Evolutionary conservation across 164 flowering plant species (phyloP).

Genomic region (Umbilicus rupestris): DNA sequence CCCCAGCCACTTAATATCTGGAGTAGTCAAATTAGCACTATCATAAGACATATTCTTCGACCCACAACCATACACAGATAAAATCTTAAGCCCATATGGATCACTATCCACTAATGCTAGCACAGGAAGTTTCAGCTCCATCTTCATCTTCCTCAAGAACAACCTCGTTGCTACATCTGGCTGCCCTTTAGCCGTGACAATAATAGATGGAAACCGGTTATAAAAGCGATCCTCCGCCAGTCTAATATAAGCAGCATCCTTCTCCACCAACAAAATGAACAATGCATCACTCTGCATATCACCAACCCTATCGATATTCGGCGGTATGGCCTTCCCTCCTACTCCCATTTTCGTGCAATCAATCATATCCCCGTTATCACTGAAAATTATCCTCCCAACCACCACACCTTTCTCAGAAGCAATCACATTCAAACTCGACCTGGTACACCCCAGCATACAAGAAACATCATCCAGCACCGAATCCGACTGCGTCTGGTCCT

Average conservation of each 20-base stretch:
- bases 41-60: slow-evolving; percentile 99
- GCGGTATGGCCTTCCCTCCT: slow-evolving; percentile 98
- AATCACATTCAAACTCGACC: slow-evolving; percentile 84
- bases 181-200: slow-evolving; percentile 93
- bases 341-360: slow-evolving; percentile 98
- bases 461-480: slow-evolving; percentile 83
- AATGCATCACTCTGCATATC: slow-evolving; percentile 88
- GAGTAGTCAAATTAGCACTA: slow-evolving; percentile 87
- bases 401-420: slow-evolving; percentile 95
- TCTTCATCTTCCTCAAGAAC: slow-evolving; percentile 87
- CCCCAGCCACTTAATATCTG: slow-evolving; percentile 97
- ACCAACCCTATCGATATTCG: slow-evolving; percentile 87
- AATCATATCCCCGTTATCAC: slow-evolving; percentile 89
- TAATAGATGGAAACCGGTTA: slow-evolving; percentile 88
- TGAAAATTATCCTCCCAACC: slow-evolving; percentile 74
- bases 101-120: slow-evolving; percentile 93
- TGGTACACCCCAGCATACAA: slow-evolving; percentile 82
- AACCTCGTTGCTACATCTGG: slow-evolving; percentile 95
- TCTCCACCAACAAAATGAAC: slow-evolving; percentile 84
- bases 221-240: slow-evolving; percentile 92
- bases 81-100: slow-evolving; percentile 89
- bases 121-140: slow-evolving; percentile 80
- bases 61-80: slow-evolving; percentile 94
- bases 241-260: slow-evolving; percentile 93
- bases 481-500: slow-evolving; percentile 86